Percentiles rank a stretch among this genome's conserved stretches.
Conservation (phyloP, 2,329 filamentous ascomycete species). For the Fusarium graminum region DNA sequence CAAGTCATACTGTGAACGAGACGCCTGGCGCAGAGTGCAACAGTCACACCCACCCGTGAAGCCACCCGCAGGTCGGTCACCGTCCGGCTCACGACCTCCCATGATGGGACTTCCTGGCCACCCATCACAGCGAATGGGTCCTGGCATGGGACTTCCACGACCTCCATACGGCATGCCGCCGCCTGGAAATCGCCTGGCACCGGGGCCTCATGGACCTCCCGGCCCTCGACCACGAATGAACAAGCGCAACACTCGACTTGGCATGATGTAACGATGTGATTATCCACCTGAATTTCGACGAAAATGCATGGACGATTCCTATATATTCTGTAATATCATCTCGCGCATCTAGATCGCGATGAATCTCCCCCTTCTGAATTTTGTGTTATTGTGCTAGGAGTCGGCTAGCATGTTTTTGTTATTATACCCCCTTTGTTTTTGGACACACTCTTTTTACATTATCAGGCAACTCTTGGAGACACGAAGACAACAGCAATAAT, state of each 20-base stretch:
- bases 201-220: constrained; percentile 53
- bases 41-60: constrained; percentile 41
- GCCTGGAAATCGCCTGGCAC: constrained; percentile 44
- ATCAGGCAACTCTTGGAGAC: constrained; percentile 3
- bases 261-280: constrained; percentile 63
- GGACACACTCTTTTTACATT: constrained; percentile 16
- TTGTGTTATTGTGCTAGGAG: constrained; percentile 23
- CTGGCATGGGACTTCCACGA: constrained; percentile 42
- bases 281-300: constrained; percentile 30
- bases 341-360: constrained; percentile 24
- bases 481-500: constrained; percentile 10
- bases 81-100: constrained; percentile 43
- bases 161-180: constrained; percentile 47
- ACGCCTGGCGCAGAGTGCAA: constrained; percentile 74
- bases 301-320: constrained; percentile 33
- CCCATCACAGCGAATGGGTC: constrained; percentile 43
- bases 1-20: constrained; percentile 85
- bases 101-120: constrained; percentile 47
- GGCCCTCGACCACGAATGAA: constrained; percentile 65
- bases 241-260: constrained; percentile 72
- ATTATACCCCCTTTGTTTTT: constrained; percentile 46
- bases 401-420: constrained; percentile 43
- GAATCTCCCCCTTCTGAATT: constrained; percentile 21
- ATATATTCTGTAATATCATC: constrained; percentile 39
- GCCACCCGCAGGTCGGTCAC: constrained; percentile 31